Conservation (phyloP, 257 asterid species). For the Solanum etuberosum region DNA sequence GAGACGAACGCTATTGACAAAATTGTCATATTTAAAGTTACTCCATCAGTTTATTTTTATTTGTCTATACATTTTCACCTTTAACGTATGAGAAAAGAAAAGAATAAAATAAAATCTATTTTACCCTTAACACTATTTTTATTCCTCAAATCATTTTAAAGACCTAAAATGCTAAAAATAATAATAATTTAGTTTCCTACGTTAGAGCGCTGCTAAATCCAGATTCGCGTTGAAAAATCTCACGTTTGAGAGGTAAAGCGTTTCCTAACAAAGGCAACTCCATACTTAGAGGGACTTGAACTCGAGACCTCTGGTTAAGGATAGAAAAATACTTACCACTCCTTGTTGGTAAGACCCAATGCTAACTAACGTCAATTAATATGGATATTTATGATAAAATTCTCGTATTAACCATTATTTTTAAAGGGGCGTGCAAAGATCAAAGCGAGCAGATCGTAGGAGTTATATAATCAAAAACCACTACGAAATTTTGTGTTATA, state of each 20-base stretch:
- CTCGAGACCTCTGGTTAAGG: no score
- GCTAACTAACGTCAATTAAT: not conserved
- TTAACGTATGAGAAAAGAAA: no score
- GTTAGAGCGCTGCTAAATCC: no score
- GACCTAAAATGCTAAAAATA: no score
- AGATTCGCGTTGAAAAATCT: no score
- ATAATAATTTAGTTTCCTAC: no score
- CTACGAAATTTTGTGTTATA: fast-evolving
- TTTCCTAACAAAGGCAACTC: no score
- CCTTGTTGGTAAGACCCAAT: not conserved
- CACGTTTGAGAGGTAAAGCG: not conserved
- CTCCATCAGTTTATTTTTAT: no score
- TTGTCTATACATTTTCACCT: no score
- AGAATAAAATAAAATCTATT: no score
- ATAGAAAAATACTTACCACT: not conserved
- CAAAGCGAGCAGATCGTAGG: not conserved
- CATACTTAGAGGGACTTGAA: not conserved
- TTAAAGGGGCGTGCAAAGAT: not conserved
- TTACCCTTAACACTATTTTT: no score
- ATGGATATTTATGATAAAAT: not conserved
- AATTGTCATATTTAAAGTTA: not conserved
- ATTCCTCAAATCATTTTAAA: no score
- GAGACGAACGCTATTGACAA: not conserved
- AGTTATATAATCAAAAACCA: not conserved
- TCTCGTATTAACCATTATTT: not conserved